phyloP scores from a whole-genome alignment of 2,329 filamentous ascomycete genomes.

The Ascochyta rabiei region DNA sequence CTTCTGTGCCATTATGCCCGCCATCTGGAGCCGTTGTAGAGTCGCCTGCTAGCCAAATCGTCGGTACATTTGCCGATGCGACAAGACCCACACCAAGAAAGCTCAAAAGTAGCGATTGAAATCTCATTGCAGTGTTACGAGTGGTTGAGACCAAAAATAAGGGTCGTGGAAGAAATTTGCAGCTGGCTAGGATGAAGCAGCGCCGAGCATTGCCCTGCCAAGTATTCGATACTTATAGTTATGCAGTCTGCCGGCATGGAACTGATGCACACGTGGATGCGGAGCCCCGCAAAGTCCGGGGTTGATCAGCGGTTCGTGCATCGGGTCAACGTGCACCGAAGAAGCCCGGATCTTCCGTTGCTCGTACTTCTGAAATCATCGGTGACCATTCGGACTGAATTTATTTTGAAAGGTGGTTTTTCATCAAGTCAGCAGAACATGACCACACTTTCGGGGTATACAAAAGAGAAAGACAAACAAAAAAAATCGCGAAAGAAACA shows the following conservation, averaged over 20 bases:
- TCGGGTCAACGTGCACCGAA: conserved; percentile 14
- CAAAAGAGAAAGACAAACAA: not conserved
- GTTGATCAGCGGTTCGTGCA: not conserved
- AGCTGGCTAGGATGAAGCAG: not conserved
- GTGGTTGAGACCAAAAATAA: too few species aligned
- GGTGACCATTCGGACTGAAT: not conserved
- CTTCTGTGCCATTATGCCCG: conserved; percentile 47
- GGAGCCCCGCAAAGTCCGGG: conserved; percentile 19
- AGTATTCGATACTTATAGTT: conserved; percentile 6
- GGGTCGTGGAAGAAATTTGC: too few species aligned
- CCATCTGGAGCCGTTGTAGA: conserved; percentile 61
- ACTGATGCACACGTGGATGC: not conserved
- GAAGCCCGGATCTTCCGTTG: conserved; percentile 7
- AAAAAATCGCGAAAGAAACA: not conserved
- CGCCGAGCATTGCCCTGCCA: conserved; percentile 1
- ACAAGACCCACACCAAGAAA: not conserved
- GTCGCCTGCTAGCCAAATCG: conserved; percentile 58
- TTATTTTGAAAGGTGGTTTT: not conserved
- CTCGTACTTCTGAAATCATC: too few species aligned
- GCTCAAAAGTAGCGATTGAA: conserved; percentile 1
- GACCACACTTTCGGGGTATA: not conserved
- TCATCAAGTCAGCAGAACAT: not conserved
- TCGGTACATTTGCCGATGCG: conserved; percentile 2
- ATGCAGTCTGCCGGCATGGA: not conserved
- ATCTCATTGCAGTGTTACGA: not conserved